Conservation (phyloP, 2,329 filamentous ascomycete species). For the Talaromyces marneffei region DNA sequence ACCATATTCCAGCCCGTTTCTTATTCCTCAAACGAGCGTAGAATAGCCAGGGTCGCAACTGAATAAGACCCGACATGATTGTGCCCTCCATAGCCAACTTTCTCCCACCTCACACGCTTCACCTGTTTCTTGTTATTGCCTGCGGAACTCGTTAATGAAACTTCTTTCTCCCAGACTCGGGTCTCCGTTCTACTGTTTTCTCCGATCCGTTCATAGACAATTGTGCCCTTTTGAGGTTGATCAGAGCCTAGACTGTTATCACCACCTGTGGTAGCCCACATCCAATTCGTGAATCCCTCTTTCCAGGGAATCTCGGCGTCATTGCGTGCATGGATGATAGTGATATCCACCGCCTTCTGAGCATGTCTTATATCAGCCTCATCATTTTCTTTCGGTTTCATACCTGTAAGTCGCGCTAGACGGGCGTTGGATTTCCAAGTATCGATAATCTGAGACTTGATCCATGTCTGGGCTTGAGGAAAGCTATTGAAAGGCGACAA, state of each 20-base stretch:
- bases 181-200: slow-evolving; percentile 28
- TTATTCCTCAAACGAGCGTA: slow-evolving; percentile 35
- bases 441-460: slow-evolving; percentile 65
- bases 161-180: slow-evolving; percentile 34
- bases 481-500: slow-evolving; percentile 67
- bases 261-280: slow-evolving; percentile 28
- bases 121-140: slow-evolving; percentile 15
- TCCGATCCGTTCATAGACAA: slow-evolving; percentile 27
- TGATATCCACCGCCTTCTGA: slow-evolving; percentile 54
- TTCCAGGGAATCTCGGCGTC: slow-evolving; percentile 76
- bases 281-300: slow-evolving; percentile 38
- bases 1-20: not conserved
- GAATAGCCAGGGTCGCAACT: slow-evolving; percentile 32
- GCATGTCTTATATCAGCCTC: slow-evolving; percentile 50
- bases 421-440: slow-evolving; percentile 70
- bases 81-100: slow-evolving; percentile 41
- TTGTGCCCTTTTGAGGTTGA: slow-evolving; percentile 19
- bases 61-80: slow-evolving; percentile 39
- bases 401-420: slow-evolving; percentile 44
- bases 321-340: slow-evolving; percentile 71
- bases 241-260: not conserved
- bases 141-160: slow-evolving; percentile 3
- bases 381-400: slow-evolving; percentile 27
- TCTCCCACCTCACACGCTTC: slow-evolving; percentile 41
- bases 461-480: slow-evolving; percentile 56